A percentile compares a stretch with the other conserved stretches of the same genome.
Conservation (phyloP, 345 rosid species). For the Viola odorata region DNA sequence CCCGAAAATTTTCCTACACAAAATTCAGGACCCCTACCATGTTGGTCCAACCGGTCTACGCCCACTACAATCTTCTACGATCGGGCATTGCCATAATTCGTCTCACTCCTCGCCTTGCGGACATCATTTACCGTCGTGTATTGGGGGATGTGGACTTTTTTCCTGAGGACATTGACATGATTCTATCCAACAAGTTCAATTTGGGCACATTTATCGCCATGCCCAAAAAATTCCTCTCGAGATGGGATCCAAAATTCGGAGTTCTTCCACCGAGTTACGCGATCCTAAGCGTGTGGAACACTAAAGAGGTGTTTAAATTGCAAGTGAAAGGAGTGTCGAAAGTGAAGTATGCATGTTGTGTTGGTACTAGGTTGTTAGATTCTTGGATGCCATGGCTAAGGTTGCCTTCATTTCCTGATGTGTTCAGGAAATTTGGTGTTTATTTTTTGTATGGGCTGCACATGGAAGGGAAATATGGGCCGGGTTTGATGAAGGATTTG, state of each 20-base stretch:
- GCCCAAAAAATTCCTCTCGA: constrained; percentile 22
- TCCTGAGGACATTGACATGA: constrained; percentile 44
- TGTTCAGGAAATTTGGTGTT: constrained; percentile 57
- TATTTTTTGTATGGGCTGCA: constrained; percentile 56
- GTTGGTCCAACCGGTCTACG: constrained; percentile 74
- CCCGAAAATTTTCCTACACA: constrained; percentile 39
- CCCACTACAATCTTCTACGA: constrained; percentile 39
- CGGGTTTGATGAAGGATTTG: constrained; percentile 47
- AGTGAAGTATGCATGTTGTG: constrained; percentile 40
- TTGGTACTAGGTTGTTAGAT: constrained; percentile 54
- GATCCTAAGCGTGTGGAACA: constrained; percentile 62
- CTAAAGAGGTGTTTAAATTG: constrained; percentile 58
- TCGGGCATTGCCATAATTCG: constrained; percentile 30
- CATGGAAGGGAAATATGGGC: constrained; percentile 53
- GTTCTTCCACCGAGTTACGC: constrained; percentile 44
- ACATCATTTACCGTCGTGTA: constrained; percentile 32
- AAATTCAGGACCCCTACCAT: constrained; percentile 52
- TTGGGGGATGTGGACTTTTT: constrained; percentile 53
- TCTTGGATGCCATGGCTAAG: constrained; percentile 61
- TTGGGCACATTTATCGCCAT: constrained; percentile 71
- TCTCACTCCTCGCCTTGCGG: constrained; percentile 30
- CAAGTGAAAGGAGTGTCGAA: constrained; percentile 54
- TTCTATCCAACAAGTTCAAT: constrained; percentile 39
- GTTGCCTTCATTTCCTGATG: constrained; percentile 65
- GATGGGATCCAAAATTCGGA: constrained; percentile 33